Evolutionary conservation across 805 yeast species (phyloP), one percentile per base, ranked within the genome.

Genomic region (Zygosaccharomyces rouxii): DNA sequence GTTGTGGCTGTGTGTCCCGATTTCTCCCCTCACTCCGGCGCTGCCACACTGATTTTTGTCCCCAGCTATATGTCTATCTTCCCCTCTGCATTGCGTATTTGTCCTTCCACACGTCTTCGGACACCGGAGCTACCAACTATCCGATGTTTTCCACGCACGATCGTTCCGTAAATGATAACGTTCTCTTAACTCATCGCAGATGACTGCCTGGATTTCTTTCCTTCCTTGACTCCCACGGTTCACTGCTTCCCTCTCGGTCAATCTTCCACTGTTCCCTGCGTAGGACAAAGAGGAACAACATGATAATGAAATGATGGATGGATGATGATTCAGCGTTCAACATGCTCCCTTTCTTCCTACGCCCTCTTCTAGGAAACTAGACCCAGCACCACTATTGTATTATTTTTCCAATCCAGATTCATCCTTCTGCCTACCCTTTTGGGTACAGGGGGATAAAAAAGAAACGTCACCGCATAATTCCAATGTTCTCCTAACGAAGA

Each of bases 371-470:
- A 33, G 21, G 37, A 16, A 16, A 14, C 13, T 16, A 3, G 19
- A 14, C 37, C 37, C 37, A 33, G 37, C 37, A 33, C 19, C 37
- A 16, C 37, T 16, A 33, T 33, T 33, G 37, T 33, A 14, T 16
- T 33, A 33, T 33, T 33, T 33, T 14, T 33, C 37, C 37, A 9
- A 16, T 33, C 19, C 37, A 25, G 28, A 25, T 33, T 30, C 9
- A n/a, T 33, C 37, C 37, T 14, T 33, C 37, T 25, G 7, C 37
- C 37, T 33, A 18, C 21, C 37, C 18, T 33, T 33, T 18, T 16
- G 28, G 44, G 44, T 33, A 23, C 44, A 41, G 44, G 44, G 44
- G 25, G 44, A 29, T 25, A 41, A 41, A 41, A 41, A 41, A 41
- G 35, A 29, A 41, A 41, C 18, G 35, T 23, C 19, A 21, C 18